These are phyloP conservation scores for Hypoxylon sp. DNA, from an alignment of 2,329 filamentous ascomycete genomes.

Conservation along the genomic window DNA sequence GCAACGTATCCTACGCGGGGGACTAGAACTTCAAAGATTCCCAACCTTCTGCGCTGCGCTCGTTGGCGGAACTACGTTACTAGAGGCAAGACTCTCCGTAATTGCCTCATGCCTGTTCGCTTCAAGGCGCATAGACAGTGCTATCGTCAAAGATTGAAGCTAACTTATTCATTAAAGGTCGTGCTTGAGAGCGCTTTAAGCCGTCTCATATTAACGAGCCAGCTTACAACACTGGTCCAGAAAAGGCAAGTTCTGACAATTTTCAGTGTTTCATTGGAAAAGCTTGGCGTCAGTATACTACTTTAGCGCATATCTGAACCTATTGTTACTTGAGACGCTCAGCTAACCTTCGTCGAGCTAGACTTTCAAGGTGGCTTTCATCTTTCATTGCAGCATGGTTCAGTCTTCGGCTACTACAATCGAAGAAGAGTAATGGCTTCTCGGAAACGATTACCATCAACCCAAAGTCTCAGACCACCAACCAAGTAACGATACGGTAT, in stretches of 20 bases:
- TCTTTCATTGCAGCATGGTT: slow-evolving; percentile 72
- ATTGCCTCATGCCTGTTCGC: slow-evolving; percentile 12
- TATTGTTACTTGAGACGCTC: slow-evolving; percentile 23
- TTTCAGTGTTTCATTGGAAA: slow-evolving; percentile 36
- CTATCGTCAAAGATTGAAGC: slow-evolving; percentile 6
- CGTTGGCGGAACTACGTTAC: slow-evolving; percentile 71
- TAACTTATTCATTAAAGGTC: slow-evolving; percentile 45
- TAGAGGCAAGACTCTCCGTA: slow-evolving; percentile 64
- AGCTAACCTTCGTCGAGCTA: slow-evolving; percentile 52
- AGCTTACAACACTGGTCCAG: slow-evolving; percentile 47
- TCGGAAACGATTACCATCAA: slow-evolving; percentile 57
- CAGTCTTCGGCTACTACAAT: slow-evolving; percentile 70
- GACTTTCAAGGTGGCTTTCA: slow-evolving; percentile 70
- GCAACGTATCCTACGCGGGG: slow-evolving; percentile 63
- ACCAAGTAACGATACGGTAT: slow-evolving; percentile 48
- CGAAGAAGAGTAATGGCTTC: slow-evolving; percentile 64
- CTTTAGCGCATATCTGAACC: slow-evolving; percentile 26
- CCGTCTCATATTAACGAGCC: slow-evolving; percentile 40
- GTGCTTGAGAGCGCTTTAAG: slow-evolving; percentile 49
- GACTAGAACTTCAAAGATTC: slow-evolving; percentile 70
- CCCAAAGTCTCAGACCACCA: slow-evolving; percentile 45
- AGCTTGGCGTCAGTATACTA: slow-evolving; percentile 41
- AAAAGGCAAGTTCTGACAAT: slow-evolving; percentile 54
- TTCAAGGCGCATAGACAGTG: not conserved
- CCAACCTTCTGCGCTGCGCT: slow-evolving; percentile 74